Conservation (phyloP, 371 early-diverging fungal species). For the Syncephalastrum racemosum region DNA sequence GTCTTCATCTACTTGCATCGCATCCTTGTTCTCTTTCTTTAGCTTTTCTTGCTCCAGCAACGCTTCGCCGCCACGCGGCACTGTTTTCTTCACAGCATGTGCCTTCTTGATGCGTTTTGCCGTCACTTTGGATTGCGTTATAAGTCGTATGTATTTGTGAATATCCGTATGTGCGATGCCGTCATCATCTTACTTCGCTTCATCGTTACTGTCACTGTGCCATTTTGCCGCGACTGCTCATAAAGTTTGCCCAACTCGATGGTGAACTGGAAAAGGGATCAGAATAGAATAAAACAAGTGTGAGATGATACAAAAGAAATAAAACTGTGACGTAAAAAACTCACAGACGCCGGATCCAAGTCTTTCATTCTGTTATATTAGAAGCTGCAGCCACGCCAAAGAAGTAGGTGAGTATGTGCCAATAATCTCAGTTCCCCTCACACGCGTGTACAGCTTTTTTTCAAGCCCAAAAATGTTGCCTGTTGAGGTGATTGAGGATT, state of each 20-base stretch:
- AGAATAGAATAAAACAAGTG: conserved; percentile 5
- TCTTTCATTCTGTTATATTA: conserved; percentile 30
- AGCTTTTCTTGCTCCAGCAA: conserved; percentile 13
- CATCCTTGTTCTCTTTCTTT: neutral
- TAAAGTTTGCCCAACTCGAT: conserved; percentile 49
- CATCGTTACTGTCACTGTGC: conserved; percentile 49
- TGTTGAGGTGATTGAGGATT: too few species aligned
- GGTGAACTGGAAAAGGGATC: conserved; percentile 31
- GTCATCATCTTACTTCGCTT: conserved; percentile 40
- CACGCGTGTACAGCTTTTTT: too few species aligned
- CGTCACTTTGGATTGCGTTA: conserved; percentile 29
- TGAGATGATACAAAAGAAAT: neutral
- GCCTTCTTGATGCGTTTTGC: conserved; percentile 24
- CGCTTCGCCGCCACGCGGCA: conserved; percentile 34
- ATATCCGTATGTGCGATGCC: neutral
- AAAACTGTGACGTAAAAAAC: neutral
- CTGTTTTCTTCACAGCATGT: conserved; percentile 28
- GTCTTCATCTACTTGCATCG: conserved; percentile 4
- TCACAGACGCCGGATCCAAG: conserved; percentile 38
- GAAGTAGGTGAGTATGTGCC: too few species aligned
- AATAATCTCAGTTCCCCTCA: too few species aligned
- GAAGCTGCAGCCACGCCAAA: too few species aligned
- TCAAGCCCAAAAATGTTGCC: too few species aligned
- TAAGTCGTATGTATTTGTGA: neutral
- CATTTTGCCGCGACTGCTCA: conserved; percentile 36